Percentiles rank a stretch among this genome's conserved stretches.
Evolutionary conservation across 1,139 yeast genomes (phyloP).

Genomic region (Taphrina betulina): DNA sequence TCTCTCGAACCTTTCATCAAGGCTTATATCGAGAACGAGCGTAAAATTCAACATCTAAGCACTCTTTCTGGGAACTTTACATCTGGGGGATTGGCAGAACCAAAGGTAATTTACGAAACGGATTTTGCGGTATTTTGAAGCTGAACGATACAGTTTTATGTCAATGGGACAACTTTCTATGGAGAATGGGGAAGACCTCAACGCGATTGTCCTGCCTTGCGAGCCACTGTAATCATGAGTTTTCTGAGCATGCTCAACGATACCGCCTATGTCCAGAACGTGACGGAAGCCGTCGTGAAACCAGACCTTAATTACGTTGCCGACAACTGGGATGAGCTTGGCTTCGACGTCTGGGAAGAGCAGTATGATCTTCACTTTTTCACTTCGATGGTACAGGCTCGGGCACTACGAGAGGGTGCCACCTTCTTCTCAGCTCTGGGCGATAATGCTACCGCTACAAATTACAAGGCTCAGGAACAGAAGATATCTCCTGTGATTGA

Average conservation of each 20-base stretch:
- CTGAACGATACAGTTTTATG: conserved; percentile 9
- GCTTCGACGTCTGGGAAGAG: conserved; percentile 96
- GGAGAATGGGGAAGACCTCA: conserved; percentile 90
- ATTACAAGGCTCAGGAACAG: conserved; percentile 46
- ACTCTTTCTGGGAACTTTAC: conserved; percentile 28
- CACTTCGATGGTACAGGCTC: conserved; percentile 70
- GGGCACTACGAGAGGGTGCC: conserved; percentile 64
- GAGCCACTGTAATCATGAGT: conserved; percentile 63
- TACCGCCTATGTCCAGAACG: conserved; percentile 37
- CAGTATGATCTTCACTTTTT: conserved; percentile 66
- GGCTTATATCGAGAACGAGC: conserved; percentile 23
- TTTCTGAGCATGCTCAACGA: conserved; percentile 46
- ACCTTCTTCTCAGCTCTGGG: conserved; percentile 49
- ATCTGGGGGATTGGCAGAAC: conserved; percentile 26
- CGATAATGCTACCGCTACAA: conserved; percentile 45
- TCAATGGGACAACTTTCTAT: conserved; percentile 20
- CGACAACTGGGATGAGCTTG: conserved; percentile 60
- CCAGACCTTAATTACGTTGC: conserved; percentile 70
- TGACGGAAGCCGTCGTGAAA: conserved; percentile 49
- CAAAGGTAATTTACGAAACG: conserved; percentile 1
- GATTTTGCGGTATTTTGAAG: background rate
- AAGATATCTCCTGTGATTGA: conserved; percentile 46
- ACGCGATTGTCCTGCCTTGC: conserved; percentile 81
- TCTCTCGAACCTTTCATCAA: conserved; percentile 19
- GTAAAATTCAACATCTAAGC: conserved; percentile 7